Conservation (phyloP, 2,329 filamentous ascomycete genomes). For the Ambrosiella xylebori region DNA sequence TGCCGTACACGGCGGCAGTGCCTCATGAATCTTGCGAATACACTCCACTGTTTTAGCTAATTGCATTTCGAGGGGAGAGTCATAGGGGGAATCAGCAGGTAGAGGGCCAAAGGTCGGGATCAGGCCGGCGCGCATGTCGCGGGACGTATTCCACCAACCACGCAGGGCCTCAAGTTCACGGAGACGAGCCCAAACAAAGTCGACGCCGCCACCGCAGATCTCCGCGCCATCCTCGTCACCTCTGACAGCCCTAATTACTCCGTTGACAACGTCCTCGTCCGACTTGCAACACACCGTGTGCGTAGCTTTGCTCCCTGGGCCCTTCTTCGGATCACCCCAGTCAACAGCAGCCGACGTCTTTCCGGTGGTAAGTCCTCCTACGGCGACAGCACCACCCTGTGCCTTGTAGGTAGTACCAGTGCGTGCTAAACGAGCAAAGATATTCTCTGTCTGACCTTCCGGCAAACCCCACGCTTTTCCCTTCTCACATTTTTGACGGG, state of each 20-base stretch:
- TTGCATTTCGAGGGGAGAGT: conserved; percentile 26
- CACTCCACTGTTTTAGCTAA: conserved; percentile 30
- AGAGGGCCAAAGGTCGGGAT: conserved; percentile 11
- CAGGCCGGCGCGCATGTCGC: conserved; percentile 20
- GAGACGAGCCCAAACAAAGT: conserved; percentile 51
- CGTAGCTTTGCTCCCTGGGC: conserved; percentile 37
- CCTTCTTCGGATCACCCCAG: conserved; percentile 62
- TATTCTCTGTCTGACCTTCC: conserved; percentile 65
- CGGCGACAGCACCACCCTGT: conserved; percentile 40
- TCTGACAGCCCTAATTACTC: conserved; percentile 38
- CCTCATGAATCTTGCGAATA: conserved; percentile 37
- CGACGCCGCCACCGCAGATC: conserved; percentile 42
- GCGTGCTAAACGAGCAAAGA: conserved; percentile 66
- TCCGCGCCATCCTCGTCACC: conserved; percentile 41
- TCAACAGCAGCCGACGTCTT: conserved; percentile 66
- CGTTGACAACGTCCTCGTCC: conserved; percentile 40
- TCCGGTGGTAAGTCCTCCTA: conserved; percentile 35
- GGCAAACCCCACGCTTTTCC: conserved; percentile 71
- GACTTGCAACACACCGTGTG: conserved; percentile 38
- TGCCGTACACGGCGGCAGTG: conserved; percentile 46
- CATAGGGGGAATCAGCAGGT: conserved; percentile 14
- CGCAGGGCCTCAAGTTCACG: conserved; percentile 47
- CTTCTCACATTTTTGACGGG: conserved; percentile 91
- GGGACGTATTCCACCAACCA: conserved; percentile 50
- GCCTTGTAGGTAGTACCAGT: conserved; percentile 44